A percentile compares a stretch with the other conserved stretches of the same genome.
Evolutionary conservation across 2,329 filamentous ascomycete species (phyloP).

Genomic region (Aspergillus neotritici): DNA sequence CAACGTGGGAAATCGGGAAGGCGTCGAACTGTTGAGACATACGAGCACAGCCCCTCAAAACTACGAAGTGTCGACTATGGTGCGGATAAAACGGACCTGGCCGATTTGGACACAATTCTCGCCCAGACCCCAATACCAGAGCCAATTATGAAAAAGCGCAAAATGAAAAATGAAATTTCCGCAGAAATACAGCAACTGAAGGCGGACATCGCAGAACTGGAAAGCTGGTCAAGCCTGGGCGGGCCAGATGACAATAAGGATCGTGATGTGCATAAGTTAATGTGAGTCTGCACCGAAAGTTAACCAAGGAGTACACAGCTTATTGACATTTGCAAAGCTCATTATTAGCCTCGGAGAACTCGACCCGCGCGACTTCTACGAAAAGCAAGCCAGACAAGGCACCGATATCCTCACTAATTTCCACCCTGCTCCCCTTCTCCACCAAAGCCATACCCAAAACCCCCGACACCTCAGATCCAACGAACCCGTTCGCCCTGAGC

Average conservation of each 20-base stretch:
- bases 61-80: conserved; percentile 15
- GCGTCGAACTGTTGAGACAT: conserved; percentile 17
- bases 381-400: conserved; percentile 17
- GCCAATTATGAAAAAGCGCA: conserved; percentile 43
- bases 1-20: conserved; percentile 25
- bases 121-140: conserved; percentile 18
- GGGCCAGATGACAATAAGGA: conserved; percentile 27
- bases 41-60: conserved; percentile 29
- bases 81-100: conserved; percentile 7
- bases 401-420: conserved; percentile 34
- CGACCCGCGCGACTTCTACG: conserved; percentile 17
- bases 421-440: conserved; percentile 38
- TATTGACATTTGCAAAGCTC: conserved; percentile 25
- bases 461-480: conserved; percentile 43
- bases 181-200: conserved; percentile 54
- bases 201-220: conserved; percentile 53
- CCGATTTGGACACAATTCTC: conserved; percentile 3
- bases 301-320: not conserved
- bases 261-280: conserved; percentile 29
- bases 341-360: conserved; percentile 27
- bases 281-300: conserved; percentile 23
- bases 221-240: conserved; percentile 53
- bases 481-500: conserved; percentile 60
- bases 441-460: conserved; percentile 20
- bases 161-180: conserved; percentile 49